Conservation (phyloP, 805 yeast species). For the Kazachstania taianensis region DNA sequence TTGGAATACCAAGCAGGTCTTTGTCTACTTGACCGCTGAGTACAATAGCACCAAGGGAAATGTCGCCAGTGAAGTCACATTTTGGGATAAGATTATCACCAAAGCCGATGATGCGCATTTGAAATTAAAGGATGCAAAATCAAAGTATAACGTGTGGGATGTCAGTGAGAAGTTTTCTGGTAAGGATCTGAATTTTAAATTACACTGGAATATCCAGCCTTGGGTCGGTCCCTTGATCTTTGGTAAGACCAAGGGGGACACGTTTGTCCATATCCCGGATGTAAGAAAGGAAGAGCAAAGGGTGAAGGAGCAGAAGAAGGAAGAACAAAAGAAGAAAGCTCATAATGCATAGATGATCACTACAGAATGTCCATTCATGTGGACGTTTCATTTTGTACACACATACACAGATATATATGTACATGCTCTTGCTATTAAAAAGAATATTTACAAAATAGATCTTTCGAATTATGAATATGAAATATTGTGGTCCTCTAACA, state of each 20-base stretch:
- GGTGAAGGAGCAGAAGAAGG: background rate
- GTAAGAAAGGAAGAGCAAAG: background rate
- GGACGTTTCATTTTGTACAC: background rate
- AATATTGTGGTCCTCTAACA: slow-evolving; percentile 24
- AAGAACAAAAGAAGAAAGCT: background rate
- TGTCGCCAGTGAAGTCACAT: slow-evolving; percentile 58
- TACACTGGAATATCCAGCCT: slow-evolving; percentile 93
- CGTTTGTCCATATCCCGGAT: slow-evolving; percentile 4
- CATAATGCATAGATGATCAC: background rate
- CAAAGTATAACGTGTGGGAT: slow-evolving; percentile 87
- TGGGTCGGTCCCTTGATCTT: slow-evolving; percentile 68
- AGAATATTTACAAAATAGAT: slow-evolving; percentile 1
- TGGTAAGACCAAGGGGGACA: slow-evolving; percentile 42
- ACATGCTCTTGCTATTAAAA: background rate
- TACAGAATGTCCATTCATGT: too few relatives aligned
- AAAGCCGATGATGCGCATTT: slow-evolving; percentile 49
- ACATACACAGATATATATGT: background rate
- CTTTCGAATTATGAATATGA: slow-evolving; percentile 1
- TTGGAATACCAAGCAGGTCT: slow-evolving; percentile 97
- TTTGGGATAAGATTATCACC: slow-evolving; percentile 83
- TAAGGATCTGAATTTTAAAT: slow-evolving; percentile 54
- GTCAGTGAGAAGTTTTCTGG: slow-evolving; percentile 46
- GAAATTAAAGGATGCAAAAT: slow-evolving; percentile 39
- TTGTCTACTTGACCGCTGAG: slow-evolving; percentile 81
- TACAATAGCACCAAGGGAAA: slow-evolving; percentile 40